Conservation (phyloP, 2,329 filamentous ascomycete species). For the Neoscytalidium dimidiatum region DNA sequence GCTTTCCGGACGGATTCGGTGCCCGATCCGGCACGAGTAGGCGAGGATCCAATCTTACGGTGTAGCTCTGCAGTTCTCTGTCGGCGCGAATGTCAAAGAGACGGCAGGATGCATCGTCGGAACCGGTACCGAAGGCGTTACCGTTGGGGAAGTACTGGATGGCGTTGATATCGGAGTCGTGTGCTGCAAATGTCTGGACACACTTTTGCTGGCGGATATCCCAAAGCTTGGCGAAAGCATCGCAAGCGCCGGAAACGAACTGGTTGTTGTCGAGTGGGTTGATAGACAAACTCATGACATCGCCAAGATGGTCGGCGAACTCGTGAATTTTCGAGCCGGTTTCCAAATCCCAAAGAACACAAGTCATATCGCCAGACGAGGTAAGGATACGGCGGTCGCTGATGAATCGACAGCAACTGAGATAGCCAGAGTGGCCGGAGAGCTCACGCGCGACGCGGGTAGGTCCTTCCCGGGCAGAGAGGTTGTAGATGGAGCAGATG, state of each 20-base stretch:
- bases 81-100: constrained; percentile 98
- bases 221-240: constrained; percentile 98
- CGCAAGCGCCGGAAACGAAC: constrained; percentile 98
- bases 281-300: constrained; percentile 99
- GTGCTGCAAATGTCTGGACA: constrained; percentile 96
- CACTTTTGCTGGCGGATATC: constrained; percentile 98
- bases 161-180: constrained; percentile 98
- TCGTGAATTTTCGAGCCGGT: constrained; percentile 96
- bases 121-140: constrained; percentile 96
- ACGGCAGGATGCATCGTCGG: constrained; percentile 94
- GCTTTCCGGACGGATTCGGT: not conserved
- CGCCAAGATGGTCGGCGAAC: constrained; percentile 96
- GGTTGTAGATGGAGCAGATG: constrained; percentile 99
- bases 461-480: constrained; percentile 95
- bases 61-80: constrained; percentile 70
- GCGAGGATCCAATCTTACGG: constrained; percentile 47
- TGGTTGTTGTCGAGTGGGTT: constrained; percentile 99
- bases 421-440: constrained; percentile 94
- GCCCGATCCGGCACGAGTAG: not conserved
- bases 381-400: constrained; percentile 97
- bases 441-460: constrained; percentile 94
- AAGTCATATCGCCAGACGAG: constrained; percentile 98
- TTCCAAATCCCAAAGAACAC: constrained; percentile 99
- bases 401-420: constrained; percentile 98
- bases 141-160: constrained; percentile 99